A percentile compares a stretch with the other conserved stretches of the same genome.
phyloP scores from a whole-genome alignment of 192 early-diverging fungal genomes.

The Coemansia furcata region DNA sequence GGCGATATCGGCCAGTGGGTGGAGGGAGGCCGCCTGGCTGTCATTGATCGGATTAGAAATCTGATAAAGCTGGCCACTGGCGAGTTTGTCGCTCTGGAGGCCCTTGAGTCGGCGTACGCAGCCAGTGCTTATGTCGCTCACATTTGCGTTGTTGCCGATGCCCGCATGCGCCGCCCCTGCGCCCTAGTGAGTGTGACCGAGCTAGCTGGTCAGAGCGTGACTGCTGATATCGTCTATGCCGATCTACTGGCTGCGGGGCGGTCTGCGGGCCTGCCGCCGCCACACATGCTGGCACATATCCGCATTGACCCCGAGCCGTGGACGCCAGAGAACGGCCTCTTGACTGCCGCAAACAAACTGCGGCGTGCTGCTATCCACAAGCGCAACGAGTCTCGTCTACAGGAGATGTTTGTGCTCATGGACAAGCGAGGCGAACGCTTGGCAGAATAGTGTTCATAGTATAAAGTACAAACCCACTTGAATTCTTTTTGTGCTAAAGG shows the following conservation, averaged over 20 bases:
- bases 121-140: conserved; percentile 71
- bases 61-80: conserved; percentile 88
- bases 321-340: conserved; percentile 82
- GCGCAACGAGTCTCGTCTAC: conserved; percentile 51
- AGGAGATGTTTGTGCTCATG: conserved; percentile 23
- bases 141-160: conserved; percentile 75
- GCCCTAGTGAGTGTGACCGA: conserved; percentile 59
- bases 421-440: neutral
- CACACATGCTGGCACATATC: conserved; percentile 71
- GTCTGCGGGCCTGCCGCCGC: conserved; percentile 62
- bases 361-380: conserved; percentile 76
- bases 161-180: conserved; percentile 69
- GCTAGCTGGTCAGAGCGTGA: conserved; percentile 53
- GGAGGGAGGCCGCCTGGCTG: conserved; percentile 71
- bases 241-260: conserved; percentile 57
- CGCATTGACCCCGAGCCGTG: conserved; percentile 76
- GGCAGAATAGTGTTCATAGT: neutral
- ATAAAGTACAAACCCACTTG: neutral
- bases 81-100: conserved; percentile 94
- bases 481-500: neutral
- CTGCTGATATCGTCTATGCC: conserved; percentile 26
- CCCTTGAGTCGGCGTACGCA: conserved; percentile 92
- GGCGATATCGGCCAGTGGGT: conserved; percentile 92
- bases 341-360: conserved; percentile 96
- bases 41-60: conserved; percentile 97